phyloP scores from a whole-genome alignment of 805 yeast genomes.

The Candida berthetii region DNA sequence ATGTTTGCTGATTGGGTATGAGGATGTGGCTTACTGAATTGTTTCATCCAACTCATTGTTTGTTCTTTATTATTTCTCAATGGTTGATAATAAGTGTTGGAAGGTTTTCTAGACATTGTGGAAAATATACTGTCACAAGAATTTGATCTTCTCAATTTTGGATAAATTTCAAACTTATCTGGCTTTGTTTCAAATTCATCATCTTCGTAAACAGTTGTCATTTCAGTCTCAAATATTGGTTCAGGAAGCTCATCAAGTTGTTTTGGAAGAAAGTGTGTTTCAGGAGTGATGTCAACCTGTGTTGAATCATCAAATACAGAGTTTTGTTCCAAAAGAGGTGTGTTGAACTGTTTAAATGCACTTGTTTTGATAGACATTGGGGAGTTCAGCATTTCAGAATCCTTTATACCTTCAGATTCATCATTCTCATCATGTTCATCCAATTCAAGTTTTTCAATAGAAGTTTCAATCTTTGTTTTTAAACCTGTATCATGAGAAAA shows the following conservation, averaged over 20 bases:
- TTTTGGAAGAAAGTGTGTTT: no score
- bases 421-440: background rate
- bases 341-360: no score
- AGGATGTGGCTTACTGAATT: constrained; percentile 7
- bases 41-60: constrained; percentile 20
- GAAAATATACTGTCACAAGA: constrained; percentile 23
- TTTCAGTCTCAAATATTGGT: background rate
- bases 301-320: constrained; percentile 1
- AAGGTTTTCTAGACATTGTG: constrained; percentile 12
- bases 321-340: background rate
- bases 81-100: constrained; percentile 4
- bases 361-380: constrained; percentile 2
- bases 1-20: background rate
- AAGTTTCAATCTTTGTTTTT: constrained; percentile 1
- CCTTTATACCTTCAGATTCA: constrained; percentile 7
- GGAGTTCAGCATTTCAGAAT: constrained; percentile 9
- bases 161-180: background rate
- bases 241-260: no score
- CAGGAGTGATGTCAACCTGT: background rate
- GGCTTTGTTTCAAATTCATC: background rate
- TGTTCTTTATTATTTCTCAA: constrained; percentile 14
- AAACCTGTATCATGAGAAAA: constrained; percentile 20
- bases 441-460: background rate
- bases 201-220: background rate
- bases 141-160: constrained; percentile 18